Evolutionary conservation across 2,329 filamentous ascomycete genomes (phyloP).

Genomic region (Aspergillus jensenii): DNA sequence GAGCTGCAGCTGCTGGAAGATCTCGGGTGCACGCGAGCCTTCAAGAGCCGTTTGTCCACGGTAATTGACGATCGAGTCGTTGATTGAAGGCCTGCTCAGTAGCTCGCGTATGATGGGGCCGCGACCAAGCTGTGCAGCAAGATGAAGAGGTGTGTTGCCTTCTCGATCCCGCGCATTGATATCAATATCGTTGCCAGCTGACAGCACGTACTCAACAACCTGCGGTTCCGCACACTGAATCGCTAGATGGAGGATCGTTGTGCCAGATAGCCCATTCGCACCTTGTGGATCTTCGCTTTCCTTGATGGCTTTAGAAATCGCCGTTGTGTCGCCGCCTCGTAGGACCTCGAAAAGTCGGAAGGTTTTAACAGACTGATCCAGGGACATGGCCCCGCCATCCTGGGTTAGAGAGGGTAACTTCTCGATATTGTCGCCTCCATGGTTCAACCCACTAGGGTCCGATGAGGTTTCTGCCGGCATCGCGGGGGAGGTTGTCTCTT

Average conservation of each 20-base stretch:
- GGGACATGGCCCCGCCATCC: constrained; percentile 49
- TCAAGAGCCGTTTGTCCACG: constrained; percentile 84
- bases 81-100: constrained; percentile 78
- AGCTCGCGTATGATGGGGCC: constrained; percentile 78
- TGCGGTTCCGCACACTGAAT: constrained; percentile 92
- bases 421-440: constrained; percentile 27
- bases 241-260: constrained; percentile 86
- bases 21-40: constrained; percentile 85
- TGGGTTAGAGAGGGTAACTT: constrained; percentile 34
- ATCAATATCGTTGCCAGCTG: constrained; percentile 69
- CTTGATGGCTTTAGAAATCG: constrained; percentile 79
- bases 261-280: constrained; percentile 58
- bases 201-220: constrained; percentile 93
- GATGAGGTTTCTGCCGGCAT: constrained; percentile 24
- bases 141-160: constrained; percentile 88
- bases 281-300: constrained; percentile 55
- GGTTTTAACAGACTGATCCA: constrained; percentile 91
- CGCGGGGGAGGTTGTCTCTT: constrained; percentile 23
- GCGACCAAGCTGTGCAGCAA: constrained; percentile 81
- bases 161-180: constrained; percentile 89
- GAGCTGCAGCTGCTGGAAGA: constrained; percentile 92
- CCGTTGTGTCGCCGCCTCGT: constrained; percentile 83
- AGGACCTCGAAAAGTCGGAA: constrained; percentile 94
- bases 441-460: constrained; percentile 28
- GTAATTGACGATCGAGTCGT: constrained; percentile 83